phyloP scores from a whole-genome alignment of 2,329 filamentous ascomycete genomes.

The Aspergillus phoenicis region DNA sequence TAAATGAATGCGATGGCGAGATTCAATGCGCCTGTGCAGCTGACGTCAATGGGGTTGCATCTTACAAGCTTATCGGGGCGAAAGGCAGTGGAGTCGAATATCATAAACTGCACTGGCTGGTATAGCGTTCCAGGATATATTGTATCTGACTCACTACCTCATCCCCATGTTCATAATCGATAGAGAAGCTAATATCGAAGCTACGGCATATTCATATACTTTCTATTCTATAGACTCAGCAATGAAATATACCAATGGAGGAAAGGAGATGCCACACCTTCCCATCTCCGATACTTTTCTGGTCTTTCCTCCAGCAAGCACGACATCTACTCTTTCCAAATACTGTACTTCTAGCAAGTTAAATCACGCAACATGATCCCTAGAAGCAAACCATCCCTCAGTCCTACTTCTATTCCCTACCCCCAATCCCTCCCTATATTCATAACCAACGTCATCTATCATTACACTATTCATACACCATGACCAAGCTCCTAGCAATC shows the following conservation, averaged over 20 bases:
- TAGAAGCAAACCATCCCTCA: not conserved
- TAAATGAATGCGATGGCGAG: not conserved
- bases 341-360: not conserved
- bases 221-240: not conserved
- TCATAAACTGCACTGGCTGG: not conserved
- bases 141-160: no score
- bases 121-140: no score
- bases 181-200: not conserved
- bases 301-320: not conserved
- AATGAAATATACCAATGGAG: not conserved
- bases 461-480: conserved; percentile 8
- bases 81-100: not conserved
- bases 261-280: not conserved
- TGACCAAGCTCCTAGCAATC: conserved; percentile 11
- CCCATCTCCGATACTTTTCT: not conserved
- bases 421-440: not conserved
- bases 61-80: no score
- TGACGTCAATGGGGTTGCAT: not conserved
- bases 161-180: no score
- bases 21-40: not conserved
- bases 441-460: conserved; percentile 5
- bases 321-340: not conserved
- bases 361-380: not conserved
- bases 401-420: not conserved
- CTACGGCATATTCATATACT: not conserved